Base-by-base conservation (phyloP, 805 yeast species). In the Myxozyma kluyveri region DNA sequence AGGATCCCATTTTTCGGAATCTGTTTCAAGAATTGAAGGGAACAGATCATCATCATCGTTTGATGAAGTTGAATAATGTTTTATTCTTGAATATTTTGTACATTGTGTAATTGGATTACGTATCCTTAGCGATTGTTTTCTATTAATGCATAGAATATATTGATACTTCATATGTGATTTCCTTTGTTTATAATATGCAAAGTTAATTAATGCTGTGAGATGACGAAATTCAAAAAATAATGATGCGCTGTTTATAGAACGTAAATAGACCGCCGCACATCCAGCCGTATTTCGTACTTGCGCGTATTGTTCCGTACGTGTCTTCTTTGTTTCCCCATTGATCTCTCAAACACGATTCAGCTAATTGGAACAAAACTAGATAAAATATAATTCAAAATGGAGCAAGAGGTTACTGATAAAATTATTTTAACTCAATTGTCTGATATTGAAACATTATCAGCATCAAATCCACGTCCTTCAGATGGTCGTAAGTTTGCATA, bases 401-500 rank as follows among this genome's bases (percentile, higher is more conserved):
- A 42, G 23, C 52, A 49, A 17, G 52, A 49, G n/a, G n/a, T n/a
- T n/a, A n/a, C n/a, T n/a, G 54, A 50, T 33, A 45, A 50, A 17
- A 40, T 50, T 19, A 45, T 45, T 22, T 29, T 45, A 42, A 45
- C 44, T 23, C 48, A 47, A 26, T 45, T 47, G 23, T 24, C 43
- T 7, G 45, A 49, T 39, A 45, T 54, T 42, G 46, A 44, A 47
- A 36, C 47, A 32, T 46, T 44, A 45, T 49, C 59, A 10, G 14
- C 59, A 4, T 29, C 61, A 35, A 75, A 77, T 56, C 75, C 75
- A 26, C 80, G 78, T 50, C 81, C 83, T 0, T 65, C 67, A n/a
- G 35, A 43, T 21, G 67, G 61, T 22, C 58, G 69, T 32, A 61
- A 53, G 32, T 84, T 80, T 64, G 70, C 79, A 17, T 93, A 93